Evolutionary conservation across 2,329 filamentous ascomycete species (phyloP).

Genomic region (Colletotrichum incanum): DNA sequence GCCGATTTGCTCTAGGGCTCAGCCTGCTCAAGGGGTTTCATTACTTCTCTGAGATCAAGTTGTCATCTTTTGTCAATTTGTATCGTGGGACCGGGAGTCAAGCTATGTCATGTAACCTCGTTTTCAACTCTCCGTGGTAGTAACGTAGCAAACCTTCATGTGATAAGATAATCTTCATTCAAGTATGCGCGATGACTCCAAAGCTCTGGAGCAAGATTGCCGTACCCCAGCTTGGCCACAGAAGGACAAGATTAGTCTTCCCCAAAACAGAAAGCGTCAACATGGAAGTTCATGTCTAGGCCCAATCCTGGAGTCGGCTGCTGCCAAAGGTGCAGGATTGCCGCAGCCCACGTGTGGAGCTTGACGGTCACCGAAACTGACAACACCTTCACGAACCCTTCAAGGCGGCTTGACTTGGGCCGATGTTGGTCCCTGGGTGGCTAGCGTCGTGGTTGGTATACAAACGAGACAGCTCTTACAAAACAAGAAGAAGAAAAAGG

Average conservation of each 20-base stretch:
- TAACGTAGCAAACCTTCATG: neutral
- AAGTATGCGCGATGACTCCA: neutral
- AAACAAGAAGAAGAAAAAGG: neutral
- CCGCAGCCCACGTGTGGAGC: neutral
- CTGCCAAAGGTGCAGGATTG: neutral
- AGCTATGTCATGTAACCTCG: neutral
- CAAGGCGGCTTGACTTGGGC: neutral
- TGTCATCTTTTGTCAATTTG: neutral
- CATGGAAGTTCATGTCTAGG: neutral
- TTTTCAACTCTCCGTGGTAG: neutral
- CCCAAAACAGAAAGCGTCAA: neutral
- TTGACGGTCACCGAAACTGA: neutral
- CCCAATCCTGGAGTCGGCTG: neutral
- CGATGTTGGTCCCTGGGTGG: neutral
- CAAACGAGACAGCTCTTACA: neutral
- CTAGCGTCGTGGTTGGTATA: slow-evolving; percentile 1
- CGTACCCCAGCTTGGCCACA: neutral
- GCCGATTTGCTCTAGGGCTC: neutral
- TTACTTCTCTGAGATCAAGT: neutral
- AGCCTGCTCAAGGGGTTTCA: neutral
- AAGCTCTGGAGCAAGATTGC: neutral
- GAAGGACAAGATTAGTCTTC: neutral
- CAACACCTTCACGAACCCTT: neutral
- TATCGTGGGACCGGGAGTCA: neutral
- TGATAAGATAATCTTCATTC: too few relatives aligned